These are phyloP conservation scores for Debaryomyces castellii DNA, from an alignment of 805 yeast genomes.

Conservation along the genomic window DNA sequence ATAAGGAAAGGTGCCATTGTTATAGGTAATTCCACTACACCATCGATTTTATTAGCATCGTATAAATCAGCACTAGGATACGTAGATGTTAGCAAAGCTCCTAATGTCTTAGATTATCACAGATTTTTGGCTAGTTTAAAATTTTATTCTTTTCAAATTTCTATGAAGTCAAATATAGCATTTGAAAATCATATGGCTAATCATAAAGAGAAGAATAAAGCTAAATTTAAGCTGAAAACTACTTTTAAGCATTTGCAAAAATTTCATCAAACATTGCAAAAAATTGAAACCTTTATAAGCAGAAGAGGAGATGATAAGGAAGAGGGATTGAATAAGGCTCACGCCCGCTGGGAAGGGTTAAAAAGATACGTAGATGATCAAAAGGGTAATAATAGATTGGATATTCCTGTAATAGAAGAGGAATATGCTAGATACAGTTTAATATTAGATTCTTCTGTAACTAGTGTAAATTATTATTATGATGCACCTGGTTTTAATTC, in stretches of 20 bases:
- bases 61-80: slow-evolving; percentile 54
- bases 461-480: slow-evolving; percentile 59
- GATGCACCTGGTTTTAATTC: slow-evolving; percentile 63
- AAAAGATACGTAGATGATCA: slow-evolving; percentile 52
- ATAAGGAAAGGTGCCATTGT: slow-evolving; percentile 71
- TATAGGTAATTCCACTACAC: slow-evolving; percentile 77
- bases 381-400: slow-evolving; percentile 13
- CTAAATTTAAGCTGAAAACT: slow-evolving; percentile 5
- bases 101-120: slow-evolving; percentile 53
- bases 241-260: slow-evolving; percentile 23
- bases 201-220: not conserved
- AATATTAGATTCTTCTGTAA: slow-evolving; percentile 58
- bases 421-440: slow-evolving; percentile 85
- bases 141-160: slow-evolving; percentile 54
- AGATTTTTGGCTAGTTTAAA: slow-evolving; percentile 45
- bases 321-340: slow-evolving; percentile 4
- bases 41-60: slow-evolving; percentile 66
- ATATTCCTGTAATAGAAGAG: slow-evolving; percentile 40
- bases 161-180: slow-evolving; percentile 70
- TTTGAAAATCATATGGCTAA: slow-evolving; percentile 33
- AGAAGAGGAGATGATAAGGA: slow-evolving; percentile 3
- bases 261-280: slow-evolving; percentile 17
- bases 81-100: slow-evolving; percentile 54
- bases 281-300: slow-evolving; percentile 5
- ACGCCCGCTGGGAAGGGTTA: slow-evolving; percentile 70